phyloP scores from a whole-genome alignment of 805 yeast species.

The Nakazawaea wyomingensis region DNA sequence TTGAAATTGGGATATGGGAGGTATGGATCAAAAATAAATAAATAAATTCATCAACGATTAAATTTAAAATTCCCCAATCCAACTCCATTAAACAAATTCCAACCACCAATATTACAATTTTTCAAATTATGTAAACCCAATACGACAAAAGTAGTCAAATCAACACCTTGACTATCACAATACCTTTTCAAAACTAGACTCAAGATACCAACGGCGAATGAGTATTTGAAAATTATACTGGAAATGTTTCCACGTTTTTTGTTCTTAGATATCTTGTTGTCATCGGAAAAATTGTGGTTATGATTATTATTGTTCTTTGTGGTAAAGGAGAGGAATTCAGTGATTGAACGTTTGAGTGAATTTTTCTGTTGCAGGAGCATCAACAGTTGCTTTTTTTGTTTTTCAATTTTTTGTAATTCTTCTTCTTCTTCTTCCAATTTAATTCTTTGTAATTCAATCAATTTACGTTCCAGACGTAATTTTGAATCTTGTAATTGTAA shows the following conservation, averaged over 20 bases:
- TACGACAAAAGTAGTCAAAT: neutral
- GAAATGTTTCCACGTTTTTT: no score
- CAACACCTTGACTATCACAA: neutral
- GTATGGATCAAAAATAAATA: no score
- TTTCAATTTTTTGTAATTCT: no score
- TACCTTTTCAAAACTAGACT: constrained; percentile 7
- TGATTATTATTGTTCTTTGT: neutral
- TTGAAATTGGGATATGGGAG: no score
- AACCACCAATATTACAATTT: neutral
- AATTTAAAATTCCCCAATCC: no score
- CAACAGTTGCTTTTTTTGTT: no score
- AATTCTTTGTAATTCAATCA: neutral
- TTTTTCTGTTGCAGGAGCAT: no score
- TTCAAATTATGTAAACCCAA: neutral
- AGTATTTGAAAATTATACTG: constrained; percentile 1
- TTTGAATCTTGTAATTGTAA: constrained; percentile 4
- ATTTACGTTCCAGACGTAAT: neutral
- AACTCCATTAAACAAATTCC: neutral
- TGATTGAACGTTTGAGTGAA: no score
- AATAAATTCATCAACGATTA: no score
- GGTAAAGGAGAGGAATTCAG: no score
- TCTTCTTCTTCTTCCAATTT: no score
- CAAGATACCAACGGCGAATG: constrained; percentile 13
- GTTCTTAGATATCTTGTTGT: neutral
- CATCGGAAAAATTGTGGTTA: neutral